Evolutionary conservation across 768 basidiomycete genomes (phyloP).

Genomic region (Coprinopsis marcescibilis): DNA sequence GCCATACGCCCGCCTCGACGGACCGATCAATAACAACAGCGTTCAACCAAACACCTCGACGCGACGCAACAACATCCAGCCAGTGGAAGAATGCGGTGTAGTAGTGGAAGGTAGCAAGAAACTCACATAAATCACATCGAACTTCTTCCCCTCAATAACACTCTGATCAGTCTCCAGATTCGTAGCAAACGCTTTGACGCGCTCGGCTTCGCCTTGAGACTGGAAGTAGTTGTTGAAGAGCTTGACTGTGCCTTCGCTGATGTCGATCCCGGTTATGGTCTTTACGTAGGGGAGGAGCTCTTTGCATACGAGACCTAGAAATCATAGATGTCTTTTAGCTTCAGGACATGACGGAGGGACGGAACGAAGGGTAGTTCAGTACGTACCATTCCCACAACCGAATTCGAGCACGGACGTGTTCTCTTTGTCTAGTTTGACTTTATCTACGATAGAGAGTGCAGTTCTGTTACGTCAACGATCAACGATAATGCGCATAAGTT

Average conservation of each 20-base stretch:
- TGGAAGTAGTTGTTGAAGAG: slow-evolving; percentile 47
- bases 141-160: slow-evolving; percentile 43
- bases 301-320: slow-evolving; percentile 50
- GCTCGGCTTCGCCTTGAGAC: slow-evolving; percentile 12
- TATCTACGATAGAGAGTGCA: slow-evolving; percentile 25
- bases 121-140: slow-evolving; percentile 61
- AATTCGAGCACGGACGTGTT: slow-evolving; percentile 57
- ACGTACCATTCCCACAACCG: slow-evolving; percentile 60
- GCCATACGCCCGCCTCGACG: too few species aligned
- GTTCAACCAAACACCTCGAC: too few species aligned
- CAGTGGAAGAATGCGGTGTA: background rate
- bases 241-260: slow-evolving; percentile 61
- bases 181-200: slow-evolving; percentile 57
- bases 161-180: slow-evolving; percentile 35
- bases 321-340: background rate
- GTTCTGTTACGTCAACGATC: slow-evolving; percentile 17
- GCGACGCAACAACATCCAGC: too few species aligned
- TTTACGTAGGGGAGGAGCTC: slow-evolving; percentile 51
- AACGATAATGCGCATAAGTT: too few species aligned
- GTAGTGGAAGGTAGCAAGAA: background rate
- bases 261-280: slow-evolving; percentile 61
- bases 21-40: too few species aligned
- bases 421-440: slow-evolving; percentile 43
- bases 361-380: too few species aligned
- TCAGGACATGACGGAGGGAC: too few species aligned